phyloP scores from a whole-genome alignment of 2,329 filamentous ascomycete genomes.

The Spiromastix sp. region DNA sequence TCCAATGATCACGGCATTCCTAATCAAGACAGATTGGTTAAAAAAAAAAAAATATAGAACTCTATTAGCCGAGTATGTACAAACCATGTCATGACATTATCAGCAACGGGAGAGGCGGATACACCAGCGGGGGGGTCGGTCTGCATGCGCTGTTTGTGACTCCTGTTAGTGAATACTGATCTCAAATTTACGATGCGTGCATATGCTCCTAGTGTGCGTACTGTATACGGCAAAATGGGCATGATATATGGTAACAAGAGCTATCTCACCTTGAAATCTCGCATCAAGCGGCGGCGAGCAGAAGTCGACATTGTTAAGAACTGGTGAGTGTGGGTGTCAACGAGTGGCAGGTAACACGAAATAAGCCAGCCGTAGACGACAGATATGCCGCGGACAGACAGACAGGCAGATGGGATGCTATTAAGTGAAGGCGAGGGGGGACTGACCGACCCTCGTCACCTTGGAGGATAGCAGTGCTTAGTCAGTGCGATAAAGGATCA shows the following conservation, averaged over 20 bases:
- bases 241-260: neutral
- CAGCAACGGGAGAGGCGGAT: slow-evolving; percentile 87
- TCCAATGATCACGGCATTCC: slow-evolving; percentile 98
- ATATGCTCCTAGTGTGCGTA: too few relatives aligned
- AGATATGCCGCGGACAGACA: too few relatives aligned
- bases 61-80: slow-evolving; percentile 15
- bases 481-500: too few relatives aligned
- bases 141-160: slow-evolving; percentile 86
- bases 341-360: neutral
- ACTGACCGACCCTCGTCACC: too few relatives aligned
- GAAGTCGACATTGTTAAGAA: slow-evolving; percentile 68
- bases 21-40: slow-evolving; percentile 32
- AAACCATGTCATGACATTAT: slow-evolving; percentile 96
- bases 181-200: too few relatives aligned
- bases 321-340: slow-evolving; percentile 1
- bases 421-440: too few relatives aligned
- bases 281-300: slow-evolving; percentile 91
- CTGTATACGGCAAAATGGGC: too few relatives aligned
- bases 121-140: slow-evolving; percentile 95
- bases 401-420: too few relatives aligned
- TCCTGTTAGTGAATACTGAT: too few relatives aligned
- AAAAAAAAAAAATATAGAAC: slow-evolving; percentile 5
- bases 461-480: too few relatives aligned
- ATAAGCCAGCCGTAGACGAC: too few relatives aligned
- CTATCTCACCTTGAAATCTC: slow-evolving; percentile 84